phyloP scores from a whole-genome alignment of 2,329 filamentous ascomycete species.

The Davidsoniella eucalypti region DNA sequence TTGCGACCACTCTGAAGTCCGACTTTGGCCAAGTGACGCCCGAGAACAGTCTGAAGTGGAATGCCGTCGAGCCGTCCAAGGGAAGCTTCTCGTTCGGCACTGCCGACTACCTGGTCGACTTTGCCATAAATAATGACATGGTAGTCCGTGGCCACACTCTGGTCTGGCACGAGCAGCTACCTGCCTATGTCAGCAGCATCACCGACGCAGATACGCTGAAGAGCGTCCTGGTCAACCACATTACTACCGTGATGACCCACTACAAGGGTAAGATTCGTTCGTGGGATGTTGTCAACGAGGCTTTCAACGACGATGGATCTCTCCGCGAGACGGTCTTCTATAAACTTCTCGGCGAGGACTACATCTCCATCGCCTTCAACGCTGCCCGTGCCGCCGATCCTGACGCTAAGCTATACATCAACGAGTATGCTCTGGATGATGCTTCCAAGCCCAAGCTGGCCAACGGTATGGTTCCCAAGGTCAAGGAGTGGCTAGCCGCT shows the following conservation, averaged over 20 bases:
- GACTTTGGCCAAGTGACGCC: slow-evolving; percentile 49
- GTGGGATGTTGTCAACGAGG: slow-evolving; percentile 51
- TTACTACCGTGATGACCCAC: slow-evolving; percentile 37
- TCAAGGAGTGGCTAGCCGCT: slow-evolving; percentile 44
- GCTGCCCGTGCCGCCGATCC: slow-evolving; percentile 52
- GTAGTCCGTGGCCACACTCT: slow-evolving; percentile 49
- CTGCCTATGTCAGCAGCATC: slow-evolving; percentile 41
- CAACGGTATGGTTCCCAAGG: slow-evolving; percentile 36
- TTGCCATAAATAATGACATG: slow-evolving; percentile 37
- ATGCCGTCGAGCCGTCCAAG: slow-evolving; percentile 32
- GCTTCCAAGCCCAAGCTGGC: slow-evolving; percentile 40
- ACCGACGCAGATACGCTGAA: slow-evolving; percentile 34
- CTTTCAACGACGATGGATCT: slow-evolving; percentile 43
- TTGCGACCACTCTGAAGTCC: slow-evolving; percentile 35
- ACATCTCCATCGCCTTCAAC: slow-evolving; percentile 52
- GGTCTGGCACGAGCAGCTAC: slow-evolving; percentile 45
- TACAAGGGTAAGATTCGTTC: slow-evolving; percentile 48
- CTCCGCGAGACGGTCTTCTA: slow-evolving; percentile 48
- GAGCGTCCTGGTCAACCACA: slow-evolving; percentile 40
- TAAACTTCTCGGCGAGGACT: slow-evolving; percentile 51
- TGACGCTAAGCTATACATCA: slow-evolving; percentile 55
- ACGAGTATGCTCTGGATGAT: slow-evolving; percentile 54
- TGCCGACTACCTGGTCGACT: slow-evolving; percentile 45
- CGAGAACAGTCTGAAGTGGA: slow-evolving; percentile 60
- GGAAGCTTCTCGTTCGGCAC: slow-evolving; percentile 37